phyloP scores from a whole-genome alignment of 2,329 filamentous ascomycete genomes.

The Penicillium sp. region DNA sequence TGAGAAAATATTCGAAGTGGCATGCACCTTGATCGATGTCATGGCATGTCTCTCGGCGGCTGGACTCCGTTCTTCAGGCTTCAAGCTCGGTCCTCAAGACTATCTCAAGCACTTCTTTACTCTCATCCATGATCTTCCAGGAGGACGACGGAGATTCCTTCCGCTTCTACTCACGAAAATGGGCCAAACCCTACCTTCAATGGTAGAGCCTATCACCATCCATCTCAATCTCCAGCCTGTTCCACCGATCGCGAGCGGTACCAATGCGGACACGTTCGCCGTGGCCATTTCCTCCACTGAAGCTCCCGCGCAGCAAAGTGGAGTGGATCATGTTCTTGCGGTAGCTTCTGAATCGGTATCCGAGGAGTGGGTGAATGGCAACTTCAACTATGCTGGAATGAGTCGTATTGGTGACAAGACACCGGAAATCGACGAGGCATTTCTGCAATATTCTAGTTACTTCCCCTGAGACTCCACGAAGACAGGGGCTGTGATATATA shows the following conservation, averaged over 20 bases:
- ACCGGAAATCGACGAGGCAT: slow-evolving; percentile 19
- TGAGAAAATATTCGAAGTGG: slow-evolving; percentile 75
- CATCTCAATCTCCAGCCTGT: slow-evolving; percentile 21
- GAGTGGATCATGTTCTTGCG: neutral
- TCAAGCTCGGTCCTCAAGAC: slow-evolving; percentile 65
- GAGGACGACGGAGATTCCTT: slow-evolving; percentile 70
- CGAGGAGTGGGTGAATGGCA: slow-evolving; percentile 4
- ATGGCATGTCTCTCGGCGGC: slow-evolving; percentile 62
- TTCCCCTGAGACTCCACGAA: neutral
- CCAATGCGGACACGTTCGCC: neutral
- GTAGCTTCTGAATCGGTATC: neutral
- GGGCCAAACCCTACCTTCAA: slow-evolving; percentile 61
- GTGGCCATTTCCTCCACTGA: neutral
- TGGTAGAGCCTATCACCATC: slow-evolving; percentile 19
- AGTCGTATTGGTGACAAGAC: slow-evolving; percentile 23
- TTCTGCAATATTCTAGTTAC: slow-evolving; percentile 15
- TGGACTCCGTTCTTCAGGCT: slow-evolving; percentile 58
- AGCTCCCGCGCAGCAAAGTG: neutral
- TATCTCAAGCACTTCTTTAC: slow-evolving; percentile 67
- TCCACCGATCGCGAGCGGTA: neutral
- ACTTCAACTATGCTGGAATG: slow-evolving; percentile 23
- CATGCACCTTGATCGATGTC: slow-evolving; percentile 68
- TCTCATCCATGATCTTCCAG: slow-evolving; percentile 67
- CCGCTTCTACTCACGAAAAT: slow-evolving; percentile 74
- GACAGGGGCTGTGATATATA: too few relatives aligned